Base-by-base conservation (phyloP, 2,329 filamentous ascomycete genomes). In the Cytospora leucostoma region DNA sequence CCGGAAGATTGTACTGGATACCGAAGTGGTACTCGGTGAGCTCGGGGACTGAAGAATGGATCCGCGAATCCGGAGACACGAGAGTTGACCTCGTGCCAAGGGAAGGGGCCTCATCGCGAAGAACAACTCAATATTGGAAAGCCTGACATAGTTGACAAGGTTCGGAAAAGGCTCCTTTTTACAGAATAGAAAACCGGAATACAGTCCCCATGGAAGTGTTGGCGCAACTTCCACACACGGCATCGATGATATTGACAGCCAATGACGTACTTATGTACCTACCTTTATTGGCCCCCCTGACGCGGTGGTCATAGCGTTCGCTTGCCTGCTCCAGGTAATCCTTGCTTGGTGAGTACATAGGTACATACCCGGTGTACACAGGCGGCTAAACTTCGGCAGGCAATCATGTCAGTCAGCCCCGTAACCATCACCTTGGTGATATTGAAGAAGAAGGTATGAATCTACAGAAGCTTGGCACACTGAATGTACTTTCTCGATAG, bases 41-140 rank as follows among this genome's bases (percentile, higher is more conserved):
- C 40, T 64, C 47, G 64, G 50, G 17, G 32, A 35, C 17, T 38
- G 40, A 33, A 53, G 56, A 37, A 57, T 35, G 50, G 40, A 54
- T 47, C 33, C 56, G 50, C 56, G 57, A 13, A 58, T 58, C 53
- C 58, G 54, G 34, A 64, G 61, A 52, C 40, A 40, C 38, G 50
- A 66, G 61, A 53, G 44, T 21, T 53, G 58, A 49, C 64, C 61
- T 64, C 59, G 58, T 15, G 55, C 38, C 52, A 52, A n/a, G 47
- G 57, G 55, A 54, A 52, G 50, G 21, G 47, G 51, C 61, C 64
- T 66, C 64, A 66, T 66, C 56, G 52, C 58, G 53, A 61, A 49
- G 7, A 35, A 17, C 21, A 57, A 38, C 19, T 21, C 44, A 11
- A 15, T 52, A 17, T 35, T 7, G 34, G 34, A 27, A 34, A 52